Conservation (phyloP, 2,329 filamentous ascomycete species). For the Rhytidhysteron rufulum region DNA sequence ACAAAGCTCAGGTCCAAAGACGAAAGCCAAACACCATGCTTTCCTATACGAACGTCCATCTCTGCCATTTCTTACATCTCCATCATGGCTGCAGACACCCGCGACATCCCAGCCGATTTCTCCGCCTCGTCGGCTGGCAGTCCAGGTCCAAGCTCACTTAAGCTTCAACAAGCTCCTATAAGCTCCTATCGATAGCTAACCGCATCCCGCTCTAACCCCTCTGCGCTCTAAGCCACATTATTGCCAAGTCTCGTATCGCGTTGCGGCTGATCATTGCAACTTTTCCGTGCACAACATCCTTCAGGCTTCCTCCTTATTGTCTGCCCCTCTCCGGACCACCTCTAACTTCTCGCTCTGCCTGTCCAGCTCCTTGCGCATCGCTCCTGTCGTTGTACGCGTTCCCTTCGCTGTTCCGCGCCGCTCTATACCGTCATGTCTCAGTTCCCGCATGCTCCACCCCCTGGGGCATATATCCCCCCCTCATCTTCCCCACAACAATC, state of each 20-base stretch:
- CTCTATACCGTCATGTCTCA: conserved; percentile 24
- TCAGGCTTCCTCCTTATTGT: neutral
- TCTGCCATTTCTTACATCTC: too few relatives aligned
- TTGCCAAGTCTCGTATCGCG: conserved; percentile 11
- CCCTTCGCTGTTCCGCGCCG: too few relatives aligned
- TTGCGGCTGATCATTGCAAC: conserved; percentile 12
- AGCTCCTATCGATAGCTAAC: too few relatives aligned
- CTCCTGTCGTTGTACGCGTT: neutral
- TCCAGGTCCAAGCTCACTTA: too few relatives aligned
- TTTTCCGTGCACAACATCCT: neutral
- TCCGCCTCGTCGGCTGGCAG: too few relatives aligned
- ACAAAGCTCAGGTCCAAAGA: too few relatives aligned
- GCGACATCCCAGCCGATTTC: too few relatives aligned
- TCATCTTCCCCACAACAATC: neutral
- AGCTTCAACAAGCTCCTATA: too few relatives aligned
- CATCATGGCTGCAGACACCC: too few relatives aligned
- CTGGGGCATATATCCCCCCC: conserved; percentile 25
- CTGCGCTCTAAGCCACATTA: conserved; percentile 6
- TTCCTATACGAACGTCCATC: too few relatives aligned
- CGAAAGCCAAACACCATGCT: too few relatives aligned
- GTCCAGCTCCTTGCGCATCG: neutral
- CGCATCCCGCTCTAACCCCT: too few relatives aligned
- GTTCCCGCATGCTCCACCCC: conserved; percentile 24
- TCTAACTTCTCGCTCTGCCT: neutral
- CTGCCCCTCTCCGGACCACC: conserved; percentile 1